Evolutionary conservation across 1,284 basidiomycete species (phyloP).

Genomic region (Apiotrichum porosum): DNA sequence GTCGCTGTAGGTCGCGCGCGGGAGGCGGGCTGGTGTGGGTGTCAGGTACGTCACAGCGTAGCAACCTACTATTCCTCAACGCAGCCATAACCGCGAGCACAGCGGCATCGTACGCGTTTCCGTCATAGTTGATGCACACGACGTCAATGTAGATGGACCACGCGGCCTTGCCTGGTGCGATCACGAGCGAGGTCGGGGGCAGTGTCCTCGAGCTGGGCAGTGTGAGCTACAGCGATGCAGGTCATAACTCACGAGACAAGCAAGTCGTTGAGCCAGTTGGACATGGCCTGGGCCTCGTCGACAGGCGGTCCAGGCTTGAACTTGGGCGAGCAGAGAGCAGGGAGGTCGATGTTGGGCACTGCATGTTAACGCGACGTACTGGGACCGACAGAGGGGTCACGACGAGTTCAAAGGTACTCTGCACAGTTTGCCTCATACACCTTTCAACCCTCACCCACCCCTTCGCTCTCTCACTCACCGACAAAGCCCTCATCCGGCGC

Average conservation of each 20-base stretch:
- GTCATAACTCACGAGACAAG: constrained; percentile 58
- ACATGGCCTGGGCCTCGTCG: constrained; percentile 85
- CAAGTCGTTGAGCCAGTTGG: constrained; percentile 71
- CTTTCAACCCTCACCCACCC: too few relatives aligned
- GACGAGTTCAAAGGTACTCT: not conserved
- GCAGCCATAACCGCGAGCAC: constrained; percentile 83
- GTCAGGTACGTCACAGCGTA: not conserved
- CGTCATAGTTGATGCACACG: constrained; percentile 94
- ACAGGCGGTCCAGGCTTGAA: constrained; percentile 92
- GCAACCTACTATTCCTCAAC: constrained; percentile 67
- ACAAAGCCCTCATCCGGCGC: constrained; percentile 70
- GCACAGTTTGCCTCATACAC: too few relatives aligned
- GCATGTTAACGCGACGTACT: constrained; percentile 2
- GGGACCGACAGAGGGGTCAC: too few relatives aligned
- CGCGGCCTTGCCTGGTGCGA: constrained; percentile 69
- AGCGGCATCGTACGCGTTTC: constrained; percentile 87
- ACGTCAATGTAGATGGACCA: constrained; percentile 93
- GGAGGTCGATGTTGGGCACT: constrained; percentile 86
- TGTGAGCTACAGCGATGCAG: not conserved
- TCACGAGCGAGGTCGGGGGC: constrained; percentile 66
- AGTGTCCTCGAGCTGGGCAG: constrained; percentile 61
- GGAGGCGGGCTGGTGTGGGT: constrained; percentile 62
- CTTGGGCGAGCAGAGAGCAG: constrained; percentile 82
- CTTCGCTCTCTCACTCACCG: constrained; percentile 53
- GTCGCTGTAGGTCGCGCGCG: constrained; percentile 66